phyloP scores from a whole-genome alignment of 306 rosid species.

The Castanea mollissima region DNA sequence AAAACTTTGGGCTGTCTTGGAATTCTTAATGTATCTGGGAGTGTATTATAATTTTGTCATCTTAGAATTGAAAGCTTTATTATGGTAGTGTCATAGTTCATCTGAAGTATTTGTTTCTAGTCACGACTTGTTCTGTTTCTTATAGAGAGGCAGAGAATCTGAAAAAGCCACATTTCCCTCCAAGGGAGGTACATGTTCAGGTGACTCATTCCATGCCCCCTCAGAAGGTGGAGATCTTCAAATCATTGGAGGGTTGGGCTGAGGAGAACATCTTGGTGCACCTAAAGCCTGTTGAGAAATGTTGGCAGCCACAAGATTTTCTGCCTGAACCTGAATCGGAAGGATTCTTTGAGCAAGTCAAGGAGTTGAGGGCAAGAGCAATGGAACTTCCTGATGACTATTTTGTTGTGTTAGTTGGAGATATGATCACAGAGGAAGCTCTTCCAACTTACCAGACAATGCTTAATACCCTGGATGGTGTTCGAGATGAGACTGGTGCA shows the following conservation, averaged over 20 bases:
- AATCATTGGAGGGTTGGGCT: slow-evolving; percentile 53
- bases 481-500: slow-evolving; percentile 57
- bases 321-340: slow-evolving; percentile 51
- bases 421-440: slow-evolving; percentile 63
- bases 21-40: neutral
- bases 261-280: slow-evolving; percentile 46
- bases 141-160: slow-evolving; percentile 29
- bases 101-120: neutral
- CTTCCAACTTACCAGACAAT: slow-evolving; percentile 63
- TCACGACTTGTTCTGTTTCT: slow-evolving; percentile 3
- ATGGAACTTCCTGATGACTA: slow-evolving; percentile 57
- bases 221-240: slow-evolving; percentile 50
- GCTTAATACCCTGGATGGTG: slow-evolving; percentile 58
- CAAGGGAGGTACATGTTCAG: slow-evolving; percentile 42
- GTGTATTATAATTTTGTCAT: neutral
- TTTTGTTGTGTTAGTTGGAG: slow-evolving; percentile 53
- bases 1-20: neutral
- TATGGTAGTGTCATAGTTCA: neutral
- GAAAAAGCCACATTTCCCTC: slow-evolving; percentile 36
- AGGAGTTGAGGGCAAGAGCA: slow-evolving; percentile 53
- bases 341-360: slow-evolving; percentile 54
- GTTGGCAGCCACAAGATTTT: slow-evolving; percentile 67
- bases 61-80: neutral
- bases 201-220: slow-evolving; percentile 61
- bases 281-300: slow-evolving; percentile 53